Evolutionary conservation across 148 eudicot species (phyloP).

Genomic region (Fagopyrum esculentum): DNA sequence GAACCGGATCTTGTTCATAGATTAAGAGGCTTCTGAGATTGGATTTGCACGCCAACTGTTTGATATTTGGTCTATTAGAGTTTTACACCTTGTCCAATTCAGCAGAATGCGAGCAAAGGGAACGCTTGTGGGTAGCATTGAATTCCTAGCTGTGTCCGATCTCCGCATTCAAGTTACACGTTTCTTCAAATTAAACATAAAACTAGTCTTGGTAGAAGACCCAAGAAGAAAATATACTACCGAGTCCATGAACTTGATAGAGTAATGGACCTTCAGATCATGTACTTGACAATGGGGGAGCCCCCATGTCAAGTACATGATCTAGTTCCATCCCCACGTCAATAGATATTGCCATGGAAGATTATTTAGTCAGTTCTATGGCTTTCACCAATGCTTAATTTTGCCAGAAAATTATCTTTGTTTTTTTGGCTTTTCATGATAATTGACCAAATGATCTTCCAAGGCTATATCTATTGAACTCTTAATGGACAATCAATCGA

Average conservation of each 20-base stretch:
- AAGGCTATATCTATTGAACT: not conserved
- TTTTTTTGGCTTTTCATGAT: not conserved
- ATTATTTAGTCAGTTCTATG: not conserved
- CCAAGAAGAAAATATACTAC: constrained; percentile 73
- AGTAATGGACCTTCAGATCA: constrained; percentile 64
- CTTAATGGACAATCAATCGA: not conserved
- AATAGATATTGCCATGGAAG: not conserved
- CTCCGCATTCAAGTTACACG: constrained; percentile 31
- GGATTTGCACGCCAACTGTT: constrained; percentile 11
- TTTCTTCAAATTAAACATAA: constrained; percentile 46
- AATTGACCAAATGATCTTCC: too few relatives aligned
- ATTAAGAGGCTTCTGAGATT: not conserved
- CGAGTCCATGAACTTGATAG: constrained; percentile 76
- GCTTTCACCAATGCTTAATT: not conserved
- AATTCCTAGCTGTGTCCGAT: constrained; percentile 13
- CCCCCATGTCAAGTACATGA: too few relatives aligned
- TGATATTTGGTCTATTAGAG: constrained; percentile 11
- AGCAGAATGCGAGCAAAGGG: constrained; percentile 19
- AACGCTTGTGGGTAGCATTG: constrained; percentile 1
- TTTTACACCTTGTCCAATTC: not conserved
- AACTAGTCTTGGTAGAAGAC: constrained; percentile 51
- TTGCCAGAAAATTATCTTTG: not conserved
- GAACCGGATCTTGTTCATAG: too few relatives aligned
- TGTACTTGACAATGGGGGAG: too few relatives aligned
- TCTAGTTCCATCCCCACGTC: too few relatives aligned